Evolutionary conservation across 768 basidiomycete species (phyloP), one percentile per base, ranked within the genome.

Genomic region (Melanogaster broomeanus): DNA sequence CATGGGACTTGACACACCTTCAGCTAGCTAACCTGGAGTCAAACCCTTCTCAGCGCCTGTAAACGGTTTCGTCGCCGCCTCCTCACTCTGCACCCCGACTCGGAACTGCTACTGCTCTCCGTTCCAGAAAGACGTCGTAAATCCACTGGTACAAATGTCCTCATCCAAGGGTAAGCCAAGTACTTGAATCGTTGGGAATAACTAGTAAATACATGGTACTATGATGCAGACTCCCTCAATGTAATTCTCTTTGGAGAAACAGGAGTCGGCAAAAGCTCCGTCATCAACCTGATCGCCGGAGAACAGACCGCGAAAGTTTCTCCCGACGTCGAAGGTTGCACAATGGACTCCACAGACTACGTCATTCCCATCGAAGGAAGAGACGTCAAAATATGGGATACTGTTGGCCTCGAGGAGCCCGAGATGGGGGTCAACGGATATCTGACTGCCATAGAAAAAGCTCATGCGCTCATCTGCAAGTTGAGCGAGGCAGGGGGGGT

Each of bases 231-330:
- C 42, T 42, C 56, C 28, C 51, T 67, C 55, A 68, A 70, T 15
- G 43, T 68, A 21, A 58, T 68, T n/a, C 59, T 68, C 41, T 68
- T 68, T 27, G 67, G 67, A 21, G 67, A 68, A 51, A 59, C 58
- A 2, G 67, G 67, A 2, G 67, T 70, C 45, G 71, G 72, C 13
- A 78, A 78, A 50, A 78, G 77, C 46, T 75, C 74, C 16, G 63
- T 77, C 37, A 62, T 78, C 51, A 78, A 78, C 59, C 67, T 78
- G 61, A 53, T 78, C n/a, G 62, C 63, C 22, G 68, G 64, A 25
- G 15, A 49, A 2, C 49, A 60, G 1, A 31, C 61, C 15, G 75
- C 74, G 1, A 45, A 42, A 10, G 61, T 67, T 16, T 74, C 73
- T 8, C 65, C 62, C 18, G 66, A 65, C 24, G 67, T 61, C 7